Percentiles rank a stretch among this genome's conserved stretches.
Conservation (phyloP, 2,329 filamentous ascomycete genomes). For the Sclerotinia borealis region DNA sequence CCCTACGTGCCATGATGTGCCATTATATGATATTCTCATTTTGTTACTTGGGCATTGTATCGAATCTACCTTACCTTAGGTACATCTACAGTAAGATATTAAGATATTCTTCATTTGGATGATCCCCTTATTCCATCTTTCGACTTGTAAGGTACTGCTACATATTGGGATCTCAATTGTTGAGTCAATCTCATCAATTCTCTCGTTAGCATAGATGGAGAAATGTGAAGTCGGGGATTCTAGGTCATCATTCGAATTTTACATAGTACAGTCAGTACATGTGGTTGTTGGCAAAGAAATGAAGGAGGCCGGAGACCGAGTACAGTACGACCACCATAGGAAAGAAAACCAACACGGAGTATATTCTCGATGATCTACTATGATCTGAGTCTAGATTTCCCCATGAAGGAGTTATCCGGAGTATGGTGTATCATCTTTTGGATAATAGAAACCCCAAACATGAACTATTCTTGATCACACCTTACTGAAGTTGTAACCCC, state of each 20-base stretch:
- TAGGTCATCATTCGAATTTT: neutral
- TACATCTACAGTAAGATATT: neutral
- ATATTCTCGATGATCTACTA: neutral
- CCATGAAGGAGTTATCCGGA: neutral
- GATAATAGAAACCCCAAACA: neutral
- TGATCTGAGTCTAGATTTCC: neutral
- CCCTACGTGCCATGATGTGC: neutral
- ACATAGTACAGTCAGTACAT: neutral
- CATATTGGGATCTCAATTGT: neutral
- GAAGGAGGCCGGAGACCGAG: neutral
- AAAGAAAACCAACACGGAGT: neutral
- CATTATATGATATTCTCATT: neutral
- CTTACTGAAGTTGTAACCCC: neutral
- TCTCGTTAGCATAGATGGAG: no score
- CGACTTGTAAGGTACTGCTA: neutral
- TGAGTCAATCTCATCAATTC: neutral
- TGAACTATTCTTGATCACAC: neutral
- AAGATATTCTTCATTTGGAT: constrained; percentile 2
- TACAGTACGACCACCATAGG: neutral
- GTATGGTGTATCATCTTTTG: constrained; percentile 1
- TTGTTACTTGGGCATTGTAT: neutral
- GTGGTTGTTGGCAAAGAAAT: neutral
- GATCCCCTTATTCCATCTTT: neutral
- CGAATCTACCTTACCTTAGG: neutral
- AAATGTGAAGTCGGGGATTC: neutral